These are phyloP conservation scores for Cercophora scortea DNA, from an alignment of 495 filamentous ascomycete genomes.

Conservation along the genomic window DNA sequence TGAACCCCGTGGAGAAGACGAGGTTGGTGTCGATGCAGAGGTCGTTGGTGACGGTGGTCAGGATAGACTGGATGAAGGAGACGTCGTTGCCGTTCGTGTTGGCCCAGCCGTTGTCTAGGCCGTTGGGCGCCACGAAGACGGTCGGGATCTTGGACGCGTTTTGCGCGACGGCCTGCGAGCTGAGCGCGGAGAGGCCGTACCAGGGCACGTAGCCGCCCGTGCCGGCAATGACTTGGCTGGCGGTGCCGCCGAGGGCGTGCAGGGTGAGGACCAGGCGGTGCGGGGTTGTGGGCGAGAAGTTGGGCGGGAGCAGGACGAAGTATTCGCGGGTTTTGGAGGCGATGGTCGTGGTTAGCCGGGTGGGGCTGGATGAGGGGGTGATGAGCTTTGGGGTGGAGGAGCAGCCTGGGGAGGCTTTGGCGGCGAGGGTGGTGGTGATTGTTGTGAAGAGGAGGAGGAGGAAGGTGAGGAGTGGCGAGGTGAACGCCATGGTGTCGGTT, in stretches of 20 bases:
- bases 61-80: slow-evolving; percentile 26
- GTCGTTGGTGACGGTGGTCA: slow-evolving; percentile 24
- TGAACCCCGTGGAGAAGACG: slow-evolving; percentile 37
- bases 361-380: slow-evolving; percentile 2
- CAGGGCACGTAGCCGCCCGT: slow-evolving; percentile 23
- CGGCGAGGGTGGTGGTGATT: neutral
- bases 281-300: slow-evolving; percentile 32
- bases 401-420: slow-evolving; percentile 8
- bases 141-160: slow-evolving; percentile 6
- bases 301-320: slow-evolving; percentile 28
- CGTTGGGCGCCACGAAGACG: slow-evolving; percentile 36
- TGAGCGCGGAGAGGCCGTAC: slow-evolving; percentile 31
- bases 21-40: slow-evolving; percentile 36
- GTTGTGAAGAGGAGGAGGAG: neutral
- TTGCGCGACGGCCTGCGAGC: slow-evolving; percentile 15
- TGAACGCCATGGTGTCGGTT: neutral
- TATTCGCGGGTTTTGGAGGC: slow-evolving; percentile 22
- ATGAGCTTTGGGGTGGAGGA: slow-evolving; percentile 5
- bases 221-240: slow-evolving; percentile 24
- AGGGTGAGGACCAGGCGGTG: slow-evolving; percentile 36
- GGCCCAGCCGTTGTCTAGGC: slow-evolving; percentile 36
- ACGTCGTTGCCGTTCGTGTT: slow-evolving; percentile 37
- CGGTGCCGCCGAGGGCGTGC: slow-evolving; percentile 32
- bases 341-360: slow-evolving; percentile 13
- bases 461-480: neutral